phyloP scores from a whole-genome alignment of 768 basidiomycete genomes.

The Calocybe gangraenosa region DNA sequence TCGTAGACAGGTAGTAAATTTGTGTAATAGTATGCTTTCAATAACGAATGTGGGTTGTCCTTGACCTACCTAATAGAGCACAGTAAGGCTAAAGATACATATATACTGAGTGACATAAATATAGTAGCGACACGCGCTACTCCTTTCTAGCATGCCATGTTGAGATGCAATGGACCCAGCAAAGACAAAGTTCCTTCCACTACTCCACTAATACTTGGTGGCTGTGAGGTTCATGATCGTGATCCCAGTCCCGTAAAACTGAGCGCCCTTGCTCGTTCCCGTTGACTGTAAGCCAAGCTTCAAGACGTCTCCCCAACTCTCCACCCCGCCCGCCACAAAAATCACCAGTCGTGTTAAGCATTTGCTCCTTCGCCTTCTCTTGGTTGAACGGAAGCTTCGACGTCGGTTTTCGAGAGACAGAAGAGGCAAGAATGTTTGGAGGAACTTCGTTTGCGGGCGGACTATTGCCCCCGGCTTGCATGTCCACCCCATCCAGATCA shows the following conservation, averaged over 20 bases:
- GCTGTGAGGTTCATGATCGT: constrained; percentile 10
- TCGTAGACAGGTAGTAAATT: no score
- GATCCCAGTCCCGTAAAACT: constrained; percentile 10
- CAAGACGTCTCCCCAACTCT: constrained; percentile 69
- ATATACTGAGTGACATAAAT: no score
- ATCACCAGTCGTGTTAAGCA: constrained; percentile 68
- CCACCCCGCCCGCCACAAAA: constrained; percentile 77
- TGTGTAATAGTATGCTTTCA: no score
- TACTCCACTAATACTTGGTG: constrained; percentile 7
- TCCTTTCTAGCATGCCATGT: no score
- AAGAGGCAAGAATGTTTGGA: constrained; percentile 16
- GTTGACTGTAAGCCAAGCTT: constrained; percentile 64
- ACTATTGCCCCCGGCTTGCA: constrained; percentile 17
- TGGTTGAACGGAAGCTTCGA: constrained; percentile 50
- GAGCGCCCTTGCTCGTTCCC: constrained; percentile 23
- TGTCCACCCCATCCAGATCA: constrained; percentile 23
- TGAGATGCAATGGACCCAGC: neutral
- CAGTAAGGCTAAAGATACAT: no score
- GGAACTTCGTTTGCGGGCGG: constrained; percentile 12
- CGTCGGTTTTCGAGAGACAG: constrained; percentile 29
- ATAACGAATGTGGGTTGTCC: no score
- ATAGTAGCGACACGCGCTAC: no score
- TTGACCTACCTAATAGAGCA: no score
- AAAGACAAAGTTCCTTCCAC: neutral
- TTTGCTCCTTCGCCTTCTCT: constrained; percentile 66